Evolutionary conservation across 306 rosid genomes (phyloP), one percentile per base, ranked within the genome.

Genomic region (Citrullus amarus): DNA sequence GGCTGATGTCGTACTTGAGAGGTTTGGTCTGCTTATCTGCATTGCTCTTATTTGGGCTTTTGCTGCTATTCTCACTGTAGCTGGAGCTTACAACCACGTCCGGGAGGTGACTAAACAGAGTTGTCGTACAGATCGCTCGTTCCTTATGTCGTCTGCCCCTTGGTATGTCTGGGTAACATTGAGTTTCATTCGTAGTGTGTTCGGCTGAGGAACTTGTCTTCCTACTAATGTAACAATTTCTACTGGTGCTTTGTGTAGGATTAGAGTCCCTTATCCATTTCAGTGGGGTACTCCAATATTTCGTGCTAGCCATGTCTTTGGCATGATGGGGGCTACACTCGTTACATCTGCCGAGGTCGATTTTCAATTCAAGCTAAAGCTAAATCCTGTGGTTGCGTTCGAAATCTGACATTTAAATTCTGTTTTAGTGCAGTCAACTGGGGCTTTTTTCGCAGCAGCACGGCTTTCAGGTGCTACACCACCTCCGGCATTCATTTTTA

Each of bases 381-480:
- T 39, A 22, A 79, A 66, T 67, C 5, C 17, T 9, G n/a, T 44
- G 6, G 28, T 62, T 28, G 5, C 39, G 15, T 20, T 18, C 13
- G 32, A 67, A 62, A 3, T 41, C 53, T 71, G 67, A 74, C 44
- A 3, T 32, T 78, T 18, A 2, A 50, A 10, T 38, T 78, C 28
- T 74, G 70, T 32, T 82, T 80, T 63, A 39, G 48, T 82, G 89
- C 97, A 96, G 99, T 85, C 99, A 63, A 96, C 98, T 62, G 99
- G 93, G 71, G 76, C 94, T 43, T 87, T 81, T 80, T 90, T 84
- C 39, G 99, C 98, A 9, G 98, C 99, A 4, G 91, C 99, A 3
- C 88, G 99, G 83, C 96, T 96, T 80, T 89, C 98, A n/a, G 99
- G 99, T 57, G 98, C 99, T 25, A 96, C 99, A 3, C 89, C 98